phyloP scores from a whole-genome alignment of 441 rosid species.

The Lepidium campestre region DNA sequence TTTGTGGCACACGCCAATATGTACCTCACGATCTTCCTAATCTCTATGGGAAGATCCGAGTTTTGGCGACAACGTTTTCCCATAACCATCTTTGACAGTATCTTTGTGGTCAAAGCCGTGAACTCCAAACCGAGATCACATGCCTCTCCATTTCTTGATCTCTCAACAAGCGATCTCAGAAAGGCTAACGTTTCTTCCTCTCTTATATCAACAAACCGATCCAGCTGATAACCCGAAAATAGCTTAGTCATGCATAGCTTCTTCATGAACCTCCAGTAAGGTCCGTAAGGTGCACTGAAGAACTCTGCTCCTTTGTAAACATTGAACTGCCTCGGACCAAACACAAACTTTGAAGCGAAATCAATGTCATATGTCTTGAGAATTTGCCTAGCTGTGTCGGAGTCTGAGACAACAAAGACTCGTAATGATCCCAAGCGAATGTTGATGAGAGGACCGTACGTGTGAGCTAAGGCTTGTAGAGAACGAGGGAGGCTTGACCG shows the following conservation, averaged over 20 bases:
- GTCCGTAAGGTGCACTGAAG: slow-evolving; percentile 33
- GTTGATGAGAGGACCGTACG: slow-evolving; percentile 49
- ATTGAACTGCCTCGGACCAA: slow-evolving; percentile 47
- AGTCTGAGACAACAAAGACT: slow-evolving; percentile 42
- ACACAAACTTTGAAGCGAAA: slow-evolving; percentile 48
- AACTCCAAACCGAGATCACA: slow-evolving; percentile 43
- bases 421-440: slow-evolving; percentile 38
- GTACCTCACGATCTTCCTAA: slow-evolving; percentile 31
- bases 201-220: slow-evolving; percentile 34
- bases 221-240: slow-evolving; percentile 36
- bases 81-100: slow-evolving; percentile 40
- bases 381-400: slow-evolving; percentile 38
- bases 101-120: slow-evolving; percentile 36
- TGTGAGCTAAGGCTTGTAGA: slow-evolving; percentile 37
- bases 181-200: slow-evolving; percentile 39
- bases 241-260: slow-evolving; percentile 42
- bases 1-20: slow-evolving; percentile 37
- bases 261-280: slow-evolving; percentile 49
- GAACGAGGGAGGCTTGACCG: slow-evolving; percentile 40
- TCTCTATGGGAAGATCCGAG: slow-evolving; percentile 29
- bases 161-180: slow-evolving; percentile 28
- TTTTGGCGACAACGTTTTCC: slow-evolving; percentile 34
- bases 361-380: slow-evolving; percentile 45
- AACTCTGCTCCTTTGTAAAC: slow-evolving; percentile 43
- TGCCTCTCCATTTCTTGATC: slow-evolving; percentile 28